Conservation (phyloP, 2,329 filamentous ascomycete species). For the Neopestalotiopsis sp. region DNA sequence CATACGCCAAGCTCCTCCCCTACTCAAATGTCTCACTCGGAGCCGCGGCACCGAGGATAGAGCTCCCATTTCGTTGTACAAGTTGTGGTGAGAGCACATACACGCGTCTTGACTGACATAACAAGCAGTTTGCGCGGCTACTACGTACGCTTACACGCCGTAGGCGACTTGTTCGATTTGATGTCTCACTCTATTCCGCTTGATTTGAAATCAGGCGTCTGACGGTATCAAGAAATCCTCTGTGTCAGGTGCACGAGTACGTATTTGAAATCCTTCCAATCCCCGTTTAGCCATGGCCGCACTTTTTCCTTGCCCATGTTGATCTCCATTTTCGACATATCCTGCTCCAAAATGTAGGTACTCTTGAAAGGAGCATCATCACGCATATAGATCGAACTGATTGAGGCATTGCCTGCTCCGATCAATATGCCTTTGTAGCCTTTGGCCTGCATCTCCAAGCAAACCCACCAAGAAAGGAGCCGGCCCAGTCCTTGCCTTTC, state of each 20-base stretch:
- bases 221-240: background rate
- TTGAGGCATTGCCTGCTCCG: background rate
- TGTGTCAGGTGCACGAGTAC: background rate
- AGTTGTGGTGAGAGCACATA: no score
- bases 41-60: no score
- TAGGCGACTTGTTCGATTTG: no score
- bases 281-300: background rate
- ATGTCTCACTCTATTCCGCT: no score
- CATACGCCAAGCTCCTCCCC: no score
- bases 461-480: slow-evolving; percentile 5
- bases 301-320: slow-evolving; percentile 2
- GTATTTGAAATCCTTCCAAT: background rate
- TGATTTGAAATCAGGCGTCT: no score
- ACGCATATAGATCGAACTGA: slow-evolving; percentile 1
- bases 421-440: background rate
- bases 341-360: background rate
- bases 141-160: no score
- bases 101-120: no score
- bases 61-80: no score
- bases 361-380: slow-evolving; percentile 9
- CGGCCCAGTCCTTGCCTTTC: slow-evolving; percentile 24
- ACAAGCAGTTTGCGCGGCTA: no score
- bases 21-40: no score
- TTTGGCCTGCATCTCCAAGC: background rate
- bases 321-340: background rate